These are phyloP conservation scores for Chrysanthemum lavandulifolium DNA, from an alignment of 129 eudicot genomes.

Conservation along the genomic window DNA sequence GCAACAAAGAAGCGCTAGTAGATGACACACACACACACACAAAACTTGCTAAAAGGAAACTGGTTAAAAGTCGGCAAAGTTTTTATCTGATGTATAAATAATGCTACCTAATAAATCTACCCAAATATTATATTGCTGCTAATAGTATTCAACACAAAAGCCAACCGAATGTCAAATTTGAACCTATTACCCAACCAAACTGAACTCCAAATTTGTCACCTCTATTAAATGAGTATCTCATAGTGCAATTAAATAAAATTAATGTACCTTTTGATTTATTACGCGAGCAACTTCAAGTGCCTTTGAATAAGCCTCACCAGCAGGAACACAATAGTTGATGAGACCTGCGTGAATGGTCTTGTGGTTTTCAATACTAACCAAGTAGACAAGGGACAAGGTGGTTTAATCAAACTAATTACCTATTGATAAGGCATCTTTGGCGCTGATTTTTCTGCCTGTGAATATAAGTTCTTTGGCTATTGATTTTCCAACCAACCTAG, in stretches of 20 bases:
- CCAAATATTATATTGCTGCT: no score
- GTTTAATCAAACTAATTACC: constrained; percentile 49
- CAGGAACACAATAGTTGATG: constrained; percentile 75
- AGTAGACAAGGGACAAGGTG: constrained; percentile 1
- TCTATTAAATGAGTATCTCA: neutral
- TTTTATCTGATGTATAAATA: neutral
- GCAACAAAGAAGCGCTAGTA: neutral
- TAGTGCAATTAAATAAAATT: neutral
- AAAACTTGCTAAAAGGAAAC: neutral
- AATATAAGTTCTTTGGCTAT: constrained; percentile 89
- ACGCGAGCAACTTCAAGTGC: constrained; percentile 92
- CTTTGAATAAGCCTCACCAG: constrained; percentile 75
- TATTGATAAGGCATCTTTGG: constrained; percentile 69
- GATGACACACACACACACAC: no score
- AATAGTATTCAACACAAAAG: neutral
- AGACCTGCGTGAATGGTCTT: constrained; percentile 59
- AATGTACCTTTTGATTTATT: constrained; percentile 74
- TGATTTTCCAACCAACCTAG: constrained; percentile 93
- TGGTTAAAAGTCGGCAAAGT: neutral
- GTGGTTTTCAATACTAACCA: neutral
- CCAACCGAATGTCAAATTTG: neutral
- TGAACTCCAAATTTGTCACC: neutral
- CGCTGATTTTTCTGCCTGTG: constrained; percentile 77
- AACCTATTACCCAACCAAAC: neutral
- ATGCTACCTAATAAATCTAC: neutral